Evolutionary conservation across 1,284 basidiomycete species (phyloP).

Genomic region (Pyrrhoderma lamaoense): DNA sequence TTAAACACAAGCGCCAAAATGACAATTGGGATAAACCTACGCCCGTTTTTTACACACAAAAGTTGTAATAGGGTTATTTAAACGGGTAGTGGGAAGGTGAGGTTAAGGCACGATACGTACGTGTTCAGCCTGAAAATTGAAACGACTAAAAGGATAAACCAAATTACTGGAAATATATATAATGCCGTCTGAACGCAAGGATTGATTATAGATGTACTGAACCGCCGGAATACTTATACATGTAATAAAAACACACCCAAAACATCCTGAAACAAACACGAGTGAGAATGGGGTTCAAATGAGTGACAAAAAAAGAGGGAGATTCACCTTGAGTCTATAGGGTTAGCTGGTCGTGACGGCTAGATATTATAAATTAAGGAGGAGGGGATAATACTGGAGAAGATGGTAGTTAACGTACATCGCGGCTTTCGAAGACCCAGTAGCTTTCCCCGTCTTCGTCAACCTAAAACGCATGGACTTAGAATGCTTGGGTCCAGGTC

Average conservation of each 20-base stretch:
- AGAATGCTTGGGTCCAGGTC: constrained; percentile 10
- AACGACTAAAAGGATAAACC: constrained; percentile 80
- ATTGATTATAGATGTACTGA: not conserved
- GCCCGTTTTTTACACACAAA: not conserved
- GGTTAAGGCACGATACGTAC: constrained; percentile 37
- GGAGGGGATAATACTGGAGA: not conserved
- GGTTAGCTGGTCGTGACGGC: constrained; percentile 87
- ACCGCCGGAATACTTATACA: constrained; percentile 1
- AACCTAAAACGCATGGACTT: constrained; percentile 40
- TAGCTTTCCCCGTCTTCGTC: constrained; percentile 93
- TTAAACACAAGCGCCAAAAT: constrained; percentile 87
- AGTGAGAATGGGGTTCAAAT: constrained; percentile 4
- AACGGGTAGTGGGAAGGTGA: constrained; percentile 8
- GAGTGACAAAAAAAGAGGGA: constrained; percentile 13
- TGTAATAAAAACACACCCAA: constrained; percentile 50
- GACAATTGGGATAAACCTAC: constrained; percentile 82
- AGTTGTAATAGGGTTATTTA: not conserved
- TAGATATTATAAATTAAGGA: constrained; percentile 28
- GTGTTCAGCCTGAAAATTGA: constrained; percentile 82
- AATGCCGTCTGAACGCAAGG: constrained; percentile 61
- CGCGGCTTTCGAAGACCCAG: constrained; percentile 93
- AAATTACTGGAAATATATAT: constrained; percentile 84
- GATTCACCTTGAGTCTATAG: constrained; percentile 80
- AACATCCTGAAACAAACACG: constrained; percentile 56
- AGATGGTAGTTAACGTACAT: constrained; percentile 46